Percentiles rank a stretch among this genome's conserved stretches.
Conservation (phyloP, 768 basidiomycete species). For the Xerocomellus dryophilus region DNA sequence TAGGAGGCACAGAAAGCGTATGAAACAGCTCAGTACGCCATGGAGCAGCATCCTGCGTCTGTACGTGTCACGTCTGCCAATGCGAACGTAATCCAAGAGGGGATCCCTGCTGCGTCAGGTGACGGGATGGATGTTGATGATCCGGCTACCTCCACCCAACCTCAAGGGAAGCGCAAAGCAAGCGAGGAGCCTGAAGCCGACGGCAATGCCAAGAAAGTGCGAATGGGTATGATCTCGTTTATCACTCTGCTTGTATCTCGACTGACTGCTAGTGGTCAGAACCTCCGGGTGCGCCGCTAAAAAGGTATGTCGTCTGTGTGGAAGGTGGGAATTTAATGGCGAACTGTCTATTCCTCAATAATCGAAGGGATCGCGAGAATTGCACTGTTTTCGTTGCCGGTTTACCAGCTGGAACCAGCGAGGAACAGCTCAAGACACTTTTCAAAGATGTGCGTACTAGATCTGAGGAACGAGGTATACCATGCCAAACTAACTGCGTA, state of each 20-base stretch:
- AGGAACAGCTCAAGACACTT: constrained; percentile 64
- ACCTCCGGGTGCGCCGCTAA: constrained; percentile 46
- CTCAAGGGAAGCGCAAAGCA: constrained; percentile 60
- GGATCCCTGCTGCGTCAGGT: background rate
- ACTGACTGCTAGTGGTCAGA: constrained; percentile 32
- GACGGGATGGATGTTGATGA: constrained; percentile 44
- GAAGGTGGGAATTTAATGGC: background rate
- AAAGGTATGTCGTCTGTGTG: constrained; percentile 44
- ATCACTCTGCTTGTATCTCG: background rate
- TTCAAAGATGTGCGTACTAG: constrained; percentile 77
- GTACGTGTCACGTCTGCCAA: constrained; percentile 30
- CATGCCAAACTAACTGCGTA: constrained; percentile 34
- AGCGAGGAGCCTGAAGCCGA: constrained; percentile 44
- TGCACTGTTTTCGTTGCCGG: constrained; percentile 85
- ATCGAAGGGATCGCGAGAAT: constrained; percentile 86
- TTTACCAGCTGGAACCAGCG: constrained; percentile 51
- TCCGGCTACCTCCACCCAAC: constrained; percentile 32
- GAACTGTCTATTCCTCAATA: background rate
- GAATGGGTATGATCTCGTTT: constrained; percentile 46
- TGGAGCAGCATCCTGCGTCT: constrained; percentile 39
- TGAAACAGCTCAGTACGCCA: constrained; percentile 45
- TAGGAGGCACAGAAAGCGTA: constrained; percentile 65
- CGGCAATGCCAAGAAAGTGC: constrained; percentile 60
- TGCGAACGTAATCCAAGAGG: background rate
- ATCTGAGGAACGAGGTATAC: background rate